Evolutionary conservation across 106 monocot genomes (phyloP), one percentile per base, ranked within the genome.

Genomic region (Dioscorea zingiberensis): DNA sequence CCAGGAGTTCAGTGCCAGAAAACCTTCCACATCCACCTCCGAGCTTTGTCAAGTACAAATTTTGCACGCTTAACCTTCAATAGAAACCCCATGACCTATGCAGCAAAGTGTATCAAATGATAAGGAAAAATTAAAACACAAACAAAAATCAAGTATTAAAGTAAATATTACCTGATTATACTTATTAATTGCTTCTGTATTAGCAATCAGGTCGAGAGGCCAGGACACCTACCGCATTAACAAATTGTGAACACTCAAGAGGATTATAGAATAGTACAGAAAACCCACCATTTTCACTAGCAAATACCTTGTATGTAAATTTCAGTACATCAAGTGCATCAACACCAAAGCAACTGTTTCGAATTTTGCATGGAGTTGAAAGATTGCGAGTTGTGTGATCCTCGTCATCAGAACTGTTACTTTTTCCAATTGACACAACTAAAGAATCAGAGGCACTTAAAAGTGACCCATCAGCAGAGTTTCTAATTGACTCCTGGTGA

Each of bases 1-100:
- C 19, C 51, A 51, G 0, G 15, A 51, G n/a, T 44, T 49, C 19
- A 55, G 49, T 27, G 32, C 9, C 62, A 29, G 26, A 38, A 17
- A 44, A 97, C 95, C 88, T 97, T 97, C 91, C 95, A 91, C 88
- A 85, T 97, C 95, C 88, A 91, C 57, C 72, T 91, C 48, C 91
- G 85, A 67, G 83, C 71, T 85, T 97, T 91, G 67, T 91, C 91
- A 67, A 97, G 83, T 32, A 85, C 80, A 81, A 75, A 88, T 65
- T 97, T 97, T 75, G 91, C 95, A 64, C 79, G 85, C 70, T 91
- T 97, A 63, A 97, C 85, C 67, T 91, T 97, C 32, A 91, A 65
- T 30, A 97, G 73, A 74, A 91, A 97, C 14, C 80, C 67, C 91
- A 97, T 97, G 14, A 97, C 88, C 95, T 97, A 78, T 32, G 25